Evolutionary conservation across 225 moss, liverwort and hornwort genomes (phyloP), one percentile per base, ranked within the genome.

Genomic region (Polytrichum commune): DNA sequence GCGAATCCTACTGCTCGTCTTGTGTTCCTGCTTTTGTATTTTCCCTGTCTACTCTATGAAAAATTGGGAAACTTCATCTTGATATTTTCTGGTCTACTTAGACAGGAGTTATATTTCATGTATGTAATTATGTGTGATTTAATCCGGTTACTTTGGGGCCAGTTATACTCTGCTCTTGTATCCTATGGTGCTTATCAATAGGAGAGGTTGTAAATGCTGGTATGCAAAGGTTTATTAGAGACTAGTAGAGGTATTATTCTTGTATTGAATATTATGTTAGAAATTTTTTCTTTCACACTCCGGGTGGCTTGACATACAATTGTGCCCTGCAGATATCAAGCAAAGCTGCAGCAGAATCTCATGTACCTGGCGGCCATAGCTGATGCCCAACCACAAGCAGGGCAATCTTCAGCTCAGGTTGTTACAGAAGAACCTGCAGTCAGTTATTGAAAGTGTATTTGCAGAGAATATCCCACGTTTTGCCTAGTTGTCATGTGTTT

Each of bases 291-390:
- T 60, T 6, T 19, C 5, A 18, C 62, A 23, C 38, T 29, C 16
- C 1, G 46, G 46, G 46, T 16, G 46, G 16, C 46, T 46, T 46
- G 46, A 46, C 46, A 46, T 13, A 58, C 20, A 24, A 27, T 62
- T 67, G 4, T 5, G 1, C 20, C 62, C 20, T 78, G 68, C 76
- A 87, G 86, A 54, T 87, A 87, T 76, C 86, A 87, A 72, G 86
- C 86, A 22, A 87, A 87, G 83, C 72, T 87, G 81, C 83, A 87
- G 78, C 86, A 87, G 74, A 87, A 87, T 72, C 86, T 87, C 58
- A 87, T 87, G 86, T 87, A 87, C 66, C 81, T 87, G 55, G 86
- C 86, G 69, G 83, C 86, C 63, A 87, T 87, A 46, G 83, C 86
- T 38, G 86, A 87, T 70, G 86, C 86, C 27, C 86, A 87, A 81